Conservation (phyloP, 2,329 filamentous ascomycete genomes). For the Phyllosticta paracitricarpa region DNA sequence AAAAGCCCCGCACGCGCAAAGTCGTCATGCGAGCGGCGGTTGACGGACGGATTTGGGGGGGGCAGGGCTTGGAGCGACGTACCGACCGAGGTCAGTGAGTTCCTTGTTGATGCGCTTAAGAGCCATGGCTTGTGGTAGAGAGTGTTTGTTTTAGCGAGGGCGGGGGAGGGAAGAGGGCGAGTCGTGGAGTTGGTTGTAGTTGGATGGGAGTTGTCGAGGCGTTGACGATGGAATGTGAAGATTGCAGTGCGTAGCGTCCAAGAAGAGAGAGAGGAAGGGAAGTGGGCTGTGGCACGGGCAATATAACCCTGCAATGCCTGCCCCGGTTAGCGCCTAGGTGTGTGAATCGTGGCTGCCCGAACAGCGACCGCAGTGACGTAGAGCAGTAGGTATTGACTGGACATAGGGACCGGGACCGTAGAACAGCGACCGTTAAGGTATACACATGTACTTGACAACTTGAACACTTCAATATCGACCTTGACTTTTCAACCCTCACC, state of each 20-base stretch:
- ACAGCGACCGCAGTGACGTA: slow-evolving; percentile 10
- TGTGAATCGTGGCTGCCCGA: slow-evolving; percentile 10
- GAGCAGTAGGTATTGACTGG: not conserved
- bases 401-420: no score
- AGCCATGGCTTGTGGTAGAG: slow-evolving; percentile 49
- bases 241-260: slow-evolving; percentile 6
- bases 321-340: slow-evolving; percentile 1
- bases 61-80: slow-evolving; percentile 22
- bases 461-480: no score
- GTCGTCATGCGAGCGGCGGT: slow-evolving; percentile 28
- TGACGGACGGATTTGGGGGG: slow-evolving; percentile 10
- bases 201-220: not conserved
- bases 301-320: slow-evolving; percentile 3
- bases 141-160: not conserved
- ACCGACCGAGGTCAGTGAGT: slow-evolving; percentile 83
- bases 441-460: no score
- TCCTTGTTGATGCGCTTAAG: slow-evolving; percentile 95
- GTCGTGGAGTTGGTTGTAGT: slow-evolving; percentile 5
- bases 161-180: not conserved
- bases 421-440: no score
- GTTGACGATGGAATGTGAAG: slow-evolving; percentile 5
- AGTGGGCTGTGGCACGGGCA: slow-evolving; percentile 11
- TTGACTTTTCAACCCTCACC: no score
- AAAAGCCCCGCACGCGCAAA: slow-evolving; percentile 23
- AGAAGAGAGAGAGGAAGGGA: slow-evolving; percentile 2